Evolutionary conservation across 768 basidiomycete genomes (phyloP).

Genomic region (Podaxis sp.): DNA sequence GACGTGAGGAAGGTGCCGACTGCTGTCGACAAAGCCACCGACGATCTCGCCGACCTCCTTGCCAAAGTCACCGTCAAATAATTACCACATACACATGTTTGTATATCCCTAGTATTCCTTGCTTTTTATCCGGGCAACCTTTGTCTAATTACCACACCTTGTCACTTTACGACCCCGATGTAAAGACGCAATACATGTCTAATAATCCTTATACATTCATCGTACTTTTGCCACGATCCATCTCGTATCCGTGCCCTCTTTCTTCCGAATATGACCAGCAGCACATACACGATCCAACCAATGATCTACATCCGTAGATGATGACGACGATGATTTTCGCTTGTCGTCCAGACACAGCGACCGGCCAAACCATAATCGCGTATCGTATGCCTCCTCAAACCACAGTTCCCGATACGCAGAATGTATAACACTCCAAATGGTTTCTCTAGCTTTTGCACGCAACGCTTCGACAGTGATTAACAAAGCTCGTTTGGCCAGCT

Average conservation of each 20-base stretch:
- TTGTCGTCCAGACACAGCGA: constrained; percentile 43
- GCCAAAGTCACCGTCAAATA: constrained; percentile 57
- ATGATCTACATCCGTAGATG: constrained; percentile 25
- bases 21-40: constrained; percentile 35
- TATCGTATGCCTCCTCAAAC: constrained; percentile 37
- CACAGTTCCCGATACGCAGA: constrained; percentile 63
- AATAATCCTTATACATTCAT: constrained; percentile 20
- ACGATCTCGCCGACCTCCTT: constrained; percentile 66
- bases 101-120: neutral
- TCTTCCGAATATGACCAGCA: constrained; percentile 50
- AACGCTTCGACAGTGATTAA: constrained; percentile 44
- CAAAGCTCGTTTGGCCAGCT: constrained; percentile 41
- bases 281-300: constrained; percentile 50
- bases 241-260: constrained; percentile 54
- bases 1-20: constrained; percentile 27
- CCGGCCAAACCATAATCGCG: constrained; percentile 46
- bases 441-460: constrained; percentile 49
- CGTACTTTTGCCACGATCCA: constrained; percentile 63
- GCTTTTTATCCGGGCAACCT: neutral
- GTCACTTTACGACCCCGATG: neutral
- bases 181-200: constrained; percentile 3
- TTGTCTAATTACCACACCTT: neutral
- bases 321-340: neutral
- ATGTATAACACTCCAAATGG: constrained; percentile 61
- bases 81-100: neutral